Evolutionary conservation across 225 moss, liverwort and hornwort species (phyloP).

Genomic region (Bryoerythrophyllum caledonicum): DNA sequence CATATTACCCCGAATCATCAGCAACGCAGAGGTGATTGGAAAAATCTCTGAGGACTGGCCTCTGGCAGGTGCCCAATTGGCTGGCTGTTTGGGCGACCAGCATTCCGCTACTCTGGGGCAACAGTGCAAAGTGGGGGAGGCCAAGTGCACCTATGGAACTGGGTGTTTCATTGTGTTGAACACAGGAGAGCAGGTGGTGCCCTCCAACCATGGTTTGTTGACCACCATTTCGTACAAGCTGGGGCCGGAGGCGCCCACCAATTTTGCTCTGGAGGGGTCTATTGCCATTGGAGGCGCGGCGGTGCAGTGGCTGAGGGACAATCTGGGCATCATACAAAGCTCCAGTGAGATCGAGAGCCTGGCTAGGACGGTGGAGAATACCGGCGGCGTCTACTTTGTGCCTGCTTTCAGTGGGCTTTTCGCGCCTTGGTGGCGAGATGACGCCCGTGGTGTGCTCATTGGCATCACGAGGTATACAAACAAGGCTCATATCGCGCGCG

Average conservation of each 20-base stretch:
- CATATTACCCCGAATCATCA: conserved; percentile 80
- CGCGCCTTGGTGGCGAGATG: conserved; percentile 99
- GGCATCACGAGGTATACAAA: conserved; percentile 86
- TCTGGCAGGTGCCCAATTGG: conserved; percentile 70
- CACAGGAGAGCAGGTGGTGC: conserved; percentile 85
- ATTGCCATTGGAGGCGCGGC: conserved; percentile 96
- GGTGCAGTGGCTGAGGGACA: conserved; percentile 93
- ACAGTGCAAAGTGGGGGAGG: conserved; percentile 86
- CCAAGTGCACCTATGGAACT: conserved; percentile 95
- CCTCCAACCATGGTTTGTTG: conserved; percentile 88
- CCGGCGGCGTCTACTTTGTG: conserved; percentile 93
- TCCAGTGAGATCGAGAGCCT: conserved; percentile 81
- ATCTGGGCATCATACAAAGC: conserved; percentile 72
- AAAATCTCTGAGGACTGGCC: conserved; percentile 76
- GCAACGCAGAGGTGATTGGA: conserved; percentile 88
- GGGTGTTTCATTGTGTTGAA: conserved; percentile 94
- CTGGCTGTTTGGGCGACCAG: conserved; percentile 93
- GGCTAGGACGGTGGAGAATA: conserved; percentile 69
- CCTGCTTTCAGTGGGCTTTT: conserved; percentile 94
- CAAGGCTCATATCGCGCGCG: conserved; percentile 94
- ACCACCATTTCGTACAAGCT: conserved; percentile 87
- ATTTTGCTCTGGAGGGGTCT: conserved; percentile 93
- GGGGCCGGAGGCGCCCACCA: conserved; percentile 76
- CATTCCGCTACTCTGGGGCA: conserved; percentile 96
- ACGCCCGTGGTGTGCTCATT: conserved; percentile 86